Evolutionary conservation across 148 eudicot genomes (phyloP).

Genomic region (Nyssa sinensis): DNA sequence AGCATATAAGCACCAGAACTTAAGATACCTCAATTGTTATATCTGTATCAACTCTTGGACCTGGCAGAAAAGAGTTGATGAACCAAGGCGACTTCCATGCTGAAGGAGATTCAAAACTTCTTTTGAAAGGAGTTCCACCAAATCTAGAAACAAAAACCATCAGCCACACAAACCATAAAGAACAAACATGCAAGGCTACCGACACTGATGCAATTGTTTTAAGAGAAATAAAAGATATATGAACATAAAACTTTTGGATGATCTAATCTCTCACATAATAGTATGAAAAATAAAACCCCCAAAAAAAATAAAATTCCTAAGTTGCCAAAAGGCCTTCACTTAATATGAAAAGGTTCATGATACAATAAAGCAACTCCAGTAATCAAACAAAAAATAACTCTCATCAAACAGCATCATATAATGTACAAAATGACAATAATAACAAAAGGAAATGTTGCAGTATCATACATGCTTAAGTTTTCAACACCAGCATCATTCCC

Average conservation of each 20-base stretch:
- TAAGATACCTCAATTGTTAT: conserved; percentile 70
- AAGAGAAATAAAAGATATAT: not conserved
- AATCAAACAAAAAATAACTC: not conserved
- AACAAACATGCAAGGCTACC: not conserved
- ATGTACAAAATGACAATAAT: not conserved
- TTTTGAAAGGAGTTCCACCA: conserved; percentile 77
- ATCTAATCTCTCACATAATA: not conserved
- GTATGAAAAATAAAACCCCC: not conserved
- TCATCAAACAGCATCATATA: not conserved
- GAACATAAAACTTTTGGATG: not conserved
- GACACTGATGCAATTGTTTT: not conserved
- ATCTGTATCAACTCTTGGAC: conserved; percentile 85
- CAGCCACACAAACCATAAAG: no score
- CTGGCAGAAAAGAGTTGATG: conserved; percentile 61
- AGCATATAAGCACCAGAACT: not conserved
- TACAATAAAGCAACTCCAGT: not conserved
- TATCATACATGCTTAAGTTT: conserved; percentile 66
- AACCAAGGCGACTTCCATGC: conserved; percentile 99
- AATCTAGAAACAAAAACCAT: conserved; percentile 37
- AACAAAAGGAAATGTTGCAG: not conserved
- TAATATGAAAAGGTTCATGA: no score
- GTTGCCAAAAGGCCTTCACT: not conserved
- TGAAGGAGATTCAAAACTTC: conserved; percentile 93
- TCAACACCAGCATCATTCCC: conserved; percentile 49
- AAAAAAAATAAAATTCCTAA: not conserved